These are phyloP conservation scores for Hymenoscyphus infarciens DNA, from an alignment of 2,329 filamentous ascomycete species.

Conservation along the genomic window DNA sequence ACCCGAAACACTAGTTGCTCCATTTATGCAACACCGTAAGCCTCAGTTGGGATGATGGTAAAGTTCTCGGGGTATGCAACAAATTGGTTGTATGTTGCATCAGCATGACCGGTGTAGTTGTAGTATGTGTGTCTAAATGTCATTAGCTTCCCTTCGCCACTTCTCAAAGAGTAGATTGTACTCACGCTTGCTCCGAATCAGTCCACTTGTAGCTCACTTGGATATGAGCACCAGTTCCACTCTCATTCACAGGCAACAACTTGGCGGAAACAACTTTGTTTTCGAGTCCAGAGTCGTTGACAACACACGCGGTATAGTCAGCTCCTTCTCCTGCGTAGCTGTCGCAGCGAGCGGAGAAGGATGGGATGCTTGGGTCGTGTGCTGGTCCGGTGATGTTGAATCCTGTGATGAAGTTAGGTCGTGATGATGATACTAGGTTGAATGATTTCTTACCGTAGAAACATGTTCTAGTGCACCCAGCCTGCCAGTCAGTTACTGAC, in stretches of 20 bases:
- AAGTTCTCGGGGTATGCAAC: no score
- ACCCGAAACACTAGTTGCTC: no score
- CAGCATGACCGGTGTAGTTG: conserved; percentile 11
- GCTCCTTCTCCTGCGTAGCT: conserved; percentile 5
- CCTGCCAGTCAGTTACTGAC: conserved; percentile 16
- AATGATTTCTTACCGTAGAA: conserved; percentile 12
- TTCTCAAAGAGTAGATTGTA: not conserved
- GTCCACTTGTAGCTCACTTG: conserved; percentile 14
- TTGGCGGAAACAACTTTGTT: conserved; percentile 15
- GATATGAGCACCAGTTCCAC: conserved; percentile 17
- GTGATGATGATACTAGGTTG: not conserved
- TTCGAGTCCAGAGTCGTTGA: conserved; percentile 9
- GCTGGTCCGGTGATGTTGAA: conserved; percentile 17
- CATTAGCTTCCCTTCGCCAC: not conserved
- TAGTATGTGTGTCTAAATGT: conserved; percentile 7
- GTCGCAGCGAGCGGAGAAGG: conserved; percentile 17
- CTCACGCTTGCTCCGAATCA: conserved; percentile 5
- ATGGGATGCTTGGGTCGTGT: conserved; percentile 10
- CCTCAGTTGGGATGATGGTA: no score
- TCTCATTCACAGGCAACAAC: conserved; percentile 10
- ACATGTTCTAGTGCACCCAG: conserved; percentile 13
- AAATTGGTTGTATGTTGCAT: not conserved
- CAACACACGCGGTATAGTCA: conserved; percentile 9
- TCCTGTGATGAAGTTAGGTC: conserved; percentile 5
- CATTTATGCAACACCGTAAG: no score